These are phyloP conservation scores for Fusarium sp. DNA, from an alignment of 2,329 filamentous ascomycete genomes.

Conservation along the genomic window DNA sequence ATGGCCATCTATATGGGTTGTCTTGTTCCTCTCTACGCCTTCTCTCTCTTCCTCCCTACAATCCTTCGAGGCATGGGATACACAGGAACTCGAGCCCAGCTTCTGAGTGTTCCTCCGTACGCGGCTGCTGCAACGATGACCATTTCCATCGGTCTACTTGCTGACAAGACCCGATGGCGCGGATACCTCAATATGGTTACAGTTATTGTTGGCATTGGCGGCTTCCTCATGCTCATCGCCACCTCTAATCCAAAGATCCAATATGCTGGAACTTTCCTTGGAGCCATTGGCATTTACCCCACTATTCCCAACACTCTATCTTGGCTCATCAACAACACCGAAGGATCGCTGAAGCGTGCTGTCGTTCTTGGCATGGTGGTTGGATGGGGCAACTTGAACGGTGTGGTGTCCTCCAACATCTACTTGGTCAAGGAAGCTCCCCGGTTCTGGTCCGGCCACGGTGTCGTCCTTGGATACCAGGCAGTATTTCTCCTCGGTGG, in stretches of 20 bases:
- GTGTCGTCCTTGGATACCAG: conserved; percentile 73
- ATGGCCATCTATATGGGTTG: conserved; percentile 63
- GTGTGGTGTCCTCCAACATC: conserved; percentile 73
- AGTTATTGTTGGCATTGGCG: conserved; percentile 70
- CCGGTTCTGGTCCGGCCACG: conserved; percentile 64
- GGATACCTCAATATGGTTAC: conserved; percentile 76
- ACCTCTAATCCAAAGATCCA: conserved; percentile 65
- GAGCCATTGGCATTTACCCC: conserved; percentile 73
- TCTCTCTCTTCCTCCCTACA: conserved; percentile 68
- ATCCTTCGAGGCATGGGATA: conserved; percentile 59
- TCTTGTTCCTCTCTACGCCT: conserved; percentile 62
- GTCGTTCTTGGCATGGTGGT: conserved; percentile 80
- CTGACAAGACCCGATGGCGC: conserved; percentile 72
- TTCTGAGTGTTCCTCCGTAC: conserved; percentile 70
- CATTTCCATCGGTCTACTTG: conserved; percentile 71
- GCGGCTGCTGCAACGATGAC: conserved; percentile 73
- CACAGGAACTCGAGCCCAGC: conserved; percentile 58
- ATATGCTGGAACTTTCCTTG: conserved; percentile 78
- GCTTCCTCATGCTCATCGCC: conserved; percentile 75
- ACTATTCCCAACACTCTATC: conserved; percentile 77
- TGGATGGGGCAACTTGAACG: conserved; percentile 82
- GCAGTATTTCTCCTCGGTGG: conserved; percentile 72
- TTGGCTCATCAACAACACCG: conserved; percentile 78
- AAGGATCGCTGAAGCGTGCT: conserved; percentile 72
- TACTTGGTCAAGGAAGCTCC: conserved; percentile 57